Evolutionary conservation across 106 monocot species (phyloP), one percentile per base, ranked within the genome.

Genomic region (Hemerocallis citrina): DNA sequence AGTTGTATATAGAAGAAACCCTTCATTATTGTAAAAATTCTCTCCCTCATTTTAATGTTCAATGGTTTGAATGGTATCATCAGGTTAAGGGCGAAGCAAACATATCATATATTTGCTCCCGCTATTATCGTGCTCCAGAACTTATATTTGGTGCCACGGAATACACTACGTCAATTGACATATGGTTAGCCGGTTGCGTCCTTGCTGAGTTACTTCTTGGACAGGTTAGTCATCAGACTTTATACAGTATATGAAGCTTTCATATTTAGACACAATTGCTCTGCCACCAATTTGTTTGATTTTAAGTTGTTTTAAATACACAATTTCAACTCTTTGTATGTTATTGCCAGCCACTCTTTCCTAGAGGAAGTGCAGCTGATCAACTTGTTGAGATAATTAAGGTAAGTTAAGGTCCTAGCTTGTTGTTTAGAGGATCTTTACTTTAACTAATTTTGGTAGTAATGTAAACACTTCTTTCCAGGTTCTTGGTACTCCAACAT

Each of bases 171-270:
- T 79, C 93, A 14, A 93, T 93, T 69, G 93, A 93, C 69, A 89
- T 93, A 59, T 93, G 93, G 93, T 93, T 89, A 45, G 88, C 93
- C 32, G 93, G 93, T 30, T 93, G 93, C 79, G 89, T 93, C 72
- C 93, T 93, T 65, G 93, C 93, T n/a, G 93, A 93, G 54, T 63
- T 93, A 56, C 84, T 93, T 54, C 93, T 93, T 77, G 93, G 93
- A 15, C 93, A 89, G 93, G 93, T 92, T 17, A 63, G 43, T 68
- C 12, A 10, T 47, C 37, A 6, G 28, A 51, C 30, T 42, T 20
- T n/a, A 52, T 22, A 38, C 13, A 28, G 24, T 29, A 13, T 6
- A 57, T n/a, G n/a, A n/a, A n/a, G n/a, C n/a, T 19, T 44, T 34
- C 29, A 5, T 34, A 32, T 23, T 35, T 73, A 1, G 7, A 12